Evolutionary conservation across 2,329 filamentous ascomycete species (phyloP).

Genomic region (Apiospora phragmitis): DNA sequence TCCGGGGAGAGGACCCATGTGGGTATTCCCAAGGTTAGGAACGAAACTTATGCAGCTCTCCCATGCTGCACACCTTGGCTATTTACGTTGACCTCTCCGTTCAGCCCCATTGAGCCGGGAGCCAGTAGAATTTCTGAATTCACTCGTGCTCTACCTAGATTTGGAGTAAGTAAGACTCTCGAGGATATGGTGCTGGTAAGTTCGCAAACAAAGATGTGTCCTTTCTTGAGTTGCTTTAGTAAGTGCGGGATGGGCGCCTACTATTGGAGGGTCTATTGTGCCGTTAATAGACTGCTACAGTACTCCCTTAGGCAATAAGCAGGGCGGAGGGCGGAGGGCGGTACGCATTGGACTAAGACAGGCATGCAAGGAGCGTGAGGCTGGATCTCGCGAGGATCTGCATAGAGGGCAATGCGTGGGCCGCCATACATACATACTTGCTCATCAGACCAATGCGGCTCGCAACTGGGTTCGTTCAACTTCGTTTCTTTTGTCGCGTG

Average conservation of each 20-base stretch:
- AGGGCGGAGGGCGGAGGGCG: not conserved
- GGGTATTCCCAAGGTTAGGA: not conserved
- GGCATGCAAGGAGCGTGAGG: not conserved
- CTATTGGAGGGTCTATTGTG: not conserved
- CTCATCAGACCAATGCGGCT: not conserved
- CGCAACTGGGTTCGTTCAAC: not conserved
- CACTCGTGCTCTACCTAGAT: not conserved
- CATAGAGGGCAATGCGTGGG: not conserved
- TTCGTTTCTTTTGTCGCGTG: not conserved
- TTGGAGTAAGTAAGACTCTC: not conserved
- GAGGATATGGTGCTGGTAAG: not conserved
- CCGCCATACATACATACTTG: not conserved
- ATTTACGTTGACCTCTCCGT: too few species aligned
- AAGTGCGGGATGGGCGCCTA: not conserved
- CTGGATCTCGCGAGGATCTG: constrained; percentile 2
- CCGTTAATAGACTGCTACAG: constrained; percentile 1
- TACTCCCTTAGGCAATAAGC: not conserved
- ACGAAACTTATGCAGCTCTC: not conserved
- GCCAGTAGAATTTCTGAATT: not conserved
- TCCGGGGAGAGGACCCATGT: not conserved
- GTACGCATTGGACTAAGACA: not conserved
- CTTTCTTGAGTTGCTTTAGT: not conserved
- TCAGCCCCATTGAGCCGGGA: not conserved
- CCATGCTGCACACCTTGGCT: too few species aligned
- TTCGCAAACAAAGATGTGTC: not conserved